Percentiles rank a stretch among this genome's conserved stretches.
phyloP scores from a whole-genome alignment of 805 yeast genomes.

The Hermanozyma aechmeae region DNA sequence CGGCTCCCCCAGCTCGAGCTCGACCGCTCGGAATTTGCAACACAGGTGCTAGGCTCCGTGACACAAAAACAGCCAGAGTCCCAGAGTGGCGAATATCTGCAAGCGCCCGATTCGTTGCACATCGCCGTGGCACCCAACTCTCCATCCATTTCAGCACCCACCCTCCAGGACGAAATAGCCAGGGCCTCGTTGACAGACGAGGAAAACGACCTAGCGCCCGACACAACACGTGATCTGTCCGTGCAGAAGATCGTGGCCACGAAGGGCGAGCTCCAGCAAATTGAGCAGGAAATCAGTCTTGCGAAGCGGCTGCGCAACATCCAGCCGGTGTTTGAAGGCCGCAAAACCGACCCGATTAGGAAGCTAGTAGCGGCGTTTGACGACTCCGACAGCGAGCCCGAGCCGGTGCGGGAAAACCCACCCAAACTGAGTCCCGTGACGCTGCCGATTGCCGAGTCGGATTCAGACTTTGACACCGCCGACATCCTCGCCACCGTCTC shows the following conservation, averaged over 20 bases:
- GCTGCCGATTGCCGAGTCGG: constrained; percentile 15
- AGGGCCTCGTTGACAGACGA: constrained; percentile 28
- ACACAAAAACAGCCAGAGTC: not conserved
- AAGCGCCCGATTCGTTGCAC: not conserved
- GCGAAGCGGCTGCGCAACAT: constrained; percentile 23
- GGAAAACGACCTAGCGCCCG: constrained; percentile 23
- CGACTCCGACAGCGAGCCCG: constrained; percentile 15
- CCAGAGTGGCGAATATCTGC: not conserved
- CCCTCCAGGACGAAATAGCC: constrained; percentile 25
- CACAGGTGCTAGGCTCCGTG: not conserved
- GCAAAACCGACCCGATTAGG: constrained; percentile 18
- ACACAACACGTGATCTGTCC: constrained; percentile 14
- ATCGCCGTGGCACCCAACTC: not conserved
- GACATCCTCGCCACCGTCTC: constrained; percentile 6
- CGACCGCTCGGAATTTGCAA: not conserved
- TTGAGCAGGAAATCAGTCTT: constrained; percentile 23
- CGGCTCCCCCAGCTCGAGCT: not conserved
- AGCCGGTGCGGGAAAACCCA: constrained; percentile 5
- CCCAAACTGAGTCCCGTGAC: constrained; percentile 22
- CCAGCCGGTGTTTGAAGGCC: constrained; percentile 20
- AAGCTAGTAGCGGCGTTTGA: constrained; percentile 23
- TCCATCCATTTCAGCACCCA: not conserved
- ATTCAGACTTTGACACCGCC: constrained; percentile 4
- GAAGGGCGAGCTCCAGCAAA: constrained; percentile 18
- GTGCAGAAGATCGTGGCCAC: constrained; percentile 10